phyloP scores from a whole-genome alignment of 306 rosid species.

The Delonix regia region DNA sequence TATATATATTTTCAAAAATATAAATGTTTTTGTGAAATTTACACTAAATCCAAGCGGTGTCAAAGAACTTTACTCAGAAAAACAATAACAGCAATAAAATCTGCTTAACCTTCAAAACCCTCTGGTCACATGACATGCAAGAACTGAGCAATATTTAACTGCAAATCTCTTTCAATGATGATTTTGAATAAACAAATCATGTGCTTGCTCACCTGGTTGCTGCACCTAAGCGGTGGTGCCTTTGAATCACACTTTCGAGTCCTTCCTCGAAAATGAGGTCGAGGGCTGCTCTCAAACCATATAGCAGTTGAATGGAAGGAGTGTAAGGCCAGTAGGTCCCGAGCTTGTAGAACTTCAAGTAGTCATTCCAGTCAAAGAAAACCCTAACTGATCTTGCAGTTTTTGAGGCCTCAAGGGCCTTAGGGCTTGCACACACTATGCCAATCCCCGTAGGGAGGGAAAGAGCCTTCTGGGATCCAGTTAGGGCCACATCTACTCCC shows the following conservation, averaged over 20 bases:
- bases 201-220: constrained; percentile 74
- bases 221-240: constrained; percentile 79
- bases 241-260: constrained; percentile 76
- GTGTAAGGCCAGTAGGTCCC: constrained; percentile 98
- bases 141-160: neutral
- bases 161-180: neutral
- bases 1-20: no score
- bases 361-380: constrained; percentile 95
- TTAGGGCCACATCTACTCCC: constrained; percentile 95
- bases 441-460: constrained; percentile 99
- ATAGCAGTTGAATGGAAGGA: constrained; percentile 88
- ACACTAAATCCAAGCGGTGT: no score
- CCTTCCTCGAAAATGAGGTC: constrained; percentile 85
- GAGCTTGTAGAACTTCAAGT: constrained; percentile 84
- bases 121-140: neutral
- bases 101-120: neutral
- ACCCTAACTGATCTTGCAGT: constrained; percentile 83
- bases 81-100: no score
- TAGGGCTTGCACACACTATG: constrained; percentile 88
- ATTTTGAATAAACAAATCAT: neutral
- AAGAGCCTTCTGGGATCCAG: constrained; percentile 97
- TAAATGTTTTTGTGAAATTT: no score
- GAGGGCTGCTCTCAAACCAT: constrained; percentile 72
- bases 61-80: no score
- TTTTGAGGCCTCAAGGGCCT: constrained; percentile 86